phyloP scores from a whole-genome alignment of 768 basidiomycete species.

The Xerocomellus chrysenteron region DNA sequence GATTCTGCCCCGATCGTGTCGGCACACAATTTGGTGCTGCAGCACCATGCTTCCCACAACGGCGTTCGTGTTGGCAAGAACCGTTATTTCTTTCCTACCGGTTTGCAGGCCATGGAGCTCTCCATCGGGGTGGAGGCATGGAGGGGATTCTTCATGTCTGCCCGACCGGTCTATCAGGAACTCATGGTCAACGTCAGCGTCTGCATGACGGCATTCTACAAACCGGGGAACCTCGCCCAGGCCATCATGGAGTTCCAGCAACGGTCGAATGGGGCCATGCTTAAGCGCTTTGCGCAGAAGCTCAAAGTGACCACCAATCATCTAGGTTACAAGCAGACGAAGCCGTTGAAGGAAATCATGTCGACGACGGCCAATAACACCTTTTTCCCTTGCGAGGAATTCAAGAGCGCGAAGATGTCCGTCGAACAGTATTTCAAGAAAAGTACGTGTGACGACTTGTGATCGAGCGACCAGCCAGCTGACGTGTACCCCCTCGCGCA shows the following conservation, averaged over 20 bases:
- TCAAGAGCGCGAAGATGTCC: conserved; percentile 44
- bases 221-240: conserved; percentile 61
- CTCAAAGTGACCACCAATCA: conserved; percentile 59
- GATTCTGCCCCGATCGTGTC: conserved; percentile 44
- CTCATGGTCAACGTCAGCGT: conserved; percentile 56
- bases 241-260: conserved; percentile 49
- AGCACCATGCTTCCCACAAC: conserved; percentile 40
- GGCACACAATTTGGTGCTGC: conserved; percentile 49
- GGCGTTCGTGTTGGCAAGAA: conserved; percentile 52
- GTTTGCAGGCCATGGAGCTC: conserved; percentile 23
- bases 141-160: conserved; percentile 52
- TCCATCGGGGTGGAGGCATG: conserved; percentile 43
- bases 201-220: conserved; percentile 55
- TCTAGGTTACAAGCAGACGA: conserved; percentile 52
- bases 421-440: conserved; percentile 63
- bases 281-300: conserved; percentile 47
- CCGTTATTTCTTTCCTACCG: conserved; percentile 49
- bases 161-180: conserved; percentile 46
- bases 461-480: neutral
- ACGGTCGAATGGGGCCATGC: conserved; percentile 43
- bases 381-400: conserved; percentile 58
- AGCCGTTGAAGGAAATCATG: conserved; percentile 43
- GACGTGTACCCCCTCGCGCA: conserved; percentile 24
- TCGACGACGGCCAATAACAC: conserved; percentile 43
- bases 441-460: conserved; percentile 42